Percentiles rank a stretch among this genome's conserved stretches.
Evolutionary conservation across 371 early-diverging fungal species (phyloP).

Genomic region (Actinomucor elegans): DNA sequence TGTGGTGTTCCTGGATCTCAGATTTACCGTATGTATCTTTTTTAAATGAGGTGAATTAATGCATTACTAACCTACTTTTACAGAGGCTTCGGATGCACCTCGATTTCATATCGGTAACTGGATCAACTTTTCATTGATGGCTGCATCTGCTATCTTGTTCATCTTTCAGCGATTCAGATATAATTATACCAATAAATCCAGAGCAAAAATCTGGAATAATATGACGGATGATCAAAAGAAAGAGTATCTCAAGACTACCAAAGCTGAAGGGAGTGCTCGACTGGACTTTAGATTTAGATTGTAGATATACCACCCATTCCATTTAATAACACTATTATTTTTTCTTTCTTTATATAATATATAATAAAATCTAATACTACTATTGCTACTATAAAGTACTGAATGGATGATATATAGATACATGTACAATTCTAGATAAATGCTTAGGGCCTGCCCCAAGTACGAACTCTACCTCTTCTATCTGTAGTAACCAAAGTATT

Average conservation of each 20-base stretch:
- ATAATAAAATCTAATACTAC: no score
- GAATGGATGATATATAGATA: no score
- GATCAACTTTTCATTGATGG: slow-evolving; percentile 27
- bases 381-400: no score
- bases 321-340: background rate
- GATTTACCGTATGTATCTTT: slow-evolving; percentile 26
- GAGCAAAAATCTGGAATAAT: slow-evolving; percentile 30
- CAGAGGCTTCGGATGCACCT: slow-evolving; percentile 30
- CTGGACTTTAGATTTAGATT: slow-evolving; percentile 37
- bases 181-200: slow-evolving; percentile 25
- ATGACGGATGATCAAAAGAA: slow-evolving; percentile 30
- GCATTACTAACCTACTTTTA: background rate
- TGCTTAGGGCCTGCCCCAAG: slow-evolving; percentile 63
- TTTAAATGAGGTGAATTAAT: background rate
- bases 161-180: slow-evolving; percentile 28
- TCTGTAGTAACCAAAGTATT: slow-evolving; percentile 83
- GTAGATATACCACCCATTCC: background rate
- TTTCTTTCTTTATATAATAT: background rate
- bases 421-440: no score
- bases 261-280: slow-evolving; percentile 33
- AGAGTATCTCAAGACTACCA: slow-evolving; percentile 28
- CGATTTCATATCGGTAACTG: slow-evolving; percentile 38
- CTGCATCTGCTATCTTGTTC: slow-evolving; percentile 10
- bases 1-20: slow-evolving; percentile 43
- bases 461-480: slow-evolving; percentile 75